Conservation (phyloP, 495 filamentous ascomycete species). For the Xylaria sp. region DNA sequence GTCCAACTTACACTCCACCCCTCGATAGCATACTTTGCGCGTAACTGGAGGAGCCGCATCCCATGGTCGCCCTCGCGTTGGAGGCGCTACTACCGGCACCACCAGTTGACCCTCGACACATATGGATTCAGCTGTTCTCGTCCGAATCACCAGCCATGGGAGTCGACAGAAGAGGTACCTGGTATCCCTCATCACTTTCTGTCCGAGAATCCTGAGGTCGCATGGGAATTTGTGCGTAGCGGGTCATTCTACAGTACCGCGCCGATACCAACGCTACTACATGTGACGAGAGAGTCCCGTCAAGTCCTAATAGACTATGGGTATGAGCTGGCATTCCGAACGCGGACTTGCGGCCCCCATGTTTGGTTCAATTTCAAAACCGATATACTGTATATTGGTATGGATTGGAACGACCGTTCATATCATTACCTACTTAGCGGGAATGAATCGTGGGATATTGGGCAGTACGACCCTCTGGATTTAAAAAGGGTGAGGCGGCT, state of each 20-base stretch:
- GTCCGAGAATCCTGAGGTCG: neutral
- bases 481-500: slow-evolving; percentile 15
- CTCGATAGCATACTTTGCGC: slow-evolving; percentile 16
- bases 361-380: slow-evolving; percentile 30
- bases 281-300: slow-evolving; percentile 29
- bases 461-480: slow-evolving; percentile 16
- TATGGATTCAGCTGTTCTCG: neutral
- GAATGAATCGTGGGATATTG: slow-evolving; percentile 10
- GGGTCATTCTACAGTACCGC: slow-evolving; percentile 22
- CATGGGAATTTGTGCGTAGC: slow-evolving; percentile 10
- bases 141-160: slow-evolving; percentile 8
- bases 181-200: slow-evolving; percentile 5
- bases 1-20: slow-evolving; percentile 10
- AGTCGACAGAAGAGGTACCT: neutral
- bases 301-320: slow-evolving; percentile 22
- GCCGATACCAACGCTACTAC: slow-evolving; percentile 30
- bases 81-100: neutral
- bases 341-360: slow-evolving; percentile 21
- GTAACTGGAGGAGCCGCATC: neutral
- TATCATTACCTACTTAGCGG: slow-evolving; percentile 6
- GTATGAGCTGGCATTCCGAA: slow-evolving; percentile 30
- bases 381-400: slow-evolving; percentile 23
- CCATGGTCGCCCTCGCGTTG: neutral
- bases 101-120: neutral
- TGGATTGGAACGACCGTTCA: neutral